Evolutionary conservation across 352 stramenopile genomes (phyloP).

Genomic region (Phytophthora tentaculata): DNA sequence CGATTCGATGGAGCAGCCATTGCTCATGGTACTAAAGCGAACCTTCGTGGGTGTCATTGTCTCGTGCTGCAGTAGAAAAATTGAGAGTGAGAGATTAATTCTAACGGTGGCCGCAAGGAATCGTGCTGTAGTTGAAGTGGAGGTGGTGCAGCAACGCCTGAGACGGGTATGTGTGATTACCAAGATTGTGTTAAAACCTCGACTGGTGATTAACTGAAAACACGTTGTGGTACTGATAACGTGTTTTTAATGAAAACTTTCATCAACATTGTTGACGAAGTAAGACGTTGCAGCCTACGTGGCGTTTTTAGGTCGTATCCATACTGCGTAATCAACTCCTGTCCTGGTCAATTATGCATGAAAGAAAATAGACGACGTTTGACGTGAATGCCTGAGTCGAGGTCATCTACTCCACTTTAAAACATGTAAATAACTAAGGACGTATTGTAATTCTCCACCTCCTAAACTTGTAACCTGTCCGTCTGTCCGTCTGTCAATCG

Average conservation of each 20-base stretch:
- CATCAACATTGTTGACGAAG: neutral
- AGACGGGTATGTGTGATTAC: neutral
- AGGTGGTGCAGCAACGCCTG: constrained; percentile 6
- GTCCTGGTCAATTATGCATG: neutral
- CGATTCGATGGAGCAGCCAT: neutral
- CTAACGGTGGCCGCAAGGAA: too few relatives aligned
- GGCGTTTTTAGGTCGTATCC: too few relatives aligned
- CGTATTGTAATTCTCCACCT: too few relatives aligned
- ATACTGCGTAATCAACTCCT: neutral
- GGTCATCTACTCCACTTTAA: too few relatives aligned
- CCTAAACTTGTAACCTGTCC: too few relatives aligned
- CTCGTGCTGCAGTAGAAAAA: neutral
- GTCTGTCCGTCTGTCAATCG: too few relatives aligned
- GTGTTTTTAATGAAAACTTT: too few relatives aligned
- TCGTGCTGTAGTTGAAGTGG: too few relatives aligned
- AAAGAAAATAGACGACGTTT: neutral
- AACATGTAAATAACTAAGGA: too few relatives aligned
- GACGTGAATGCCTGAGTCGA: too few relatives aligned
- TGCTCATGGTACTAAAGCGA: constrained; percentile 18
- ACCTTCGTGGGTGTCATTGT: constrained; percentile 25
- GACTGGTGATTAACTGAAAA: neutral
- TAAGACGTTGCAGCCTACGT: neutral
- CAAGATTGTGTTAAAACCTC: constrained; percentile 3
- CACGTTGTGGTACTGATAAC: neutral
- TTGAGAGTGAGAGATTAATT: constrained; percentile 18